Conservation (phyloP, 2,329 filamentous ascomycete species). For the Metarhizium robertsii region DNA sequence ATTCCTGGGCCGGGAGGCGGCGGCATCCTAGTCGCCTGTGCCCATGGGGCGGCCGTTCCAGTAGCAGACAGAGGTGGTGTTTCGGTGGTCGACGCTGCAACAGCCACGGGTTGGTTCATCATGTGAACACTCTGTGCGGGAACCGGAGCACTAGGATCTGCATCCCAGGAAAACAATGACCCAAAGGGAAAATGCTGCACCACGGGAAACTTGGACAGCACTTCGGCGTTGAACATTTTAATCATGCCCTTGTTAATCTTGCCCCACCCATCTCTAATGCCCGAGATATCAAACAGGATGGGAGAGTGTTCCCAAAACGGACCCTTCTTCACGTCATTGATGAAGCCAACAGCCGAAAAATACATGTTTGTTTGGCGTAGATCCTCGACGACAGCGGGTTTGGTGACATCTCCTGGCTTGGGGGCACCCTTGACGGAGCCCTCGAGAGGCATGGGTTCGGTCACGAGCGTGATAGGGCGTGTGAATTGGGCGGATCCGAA, state of each 20-base stretch:
- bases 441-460: conserved; percentile 60
- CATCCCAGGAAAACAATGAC: conserved; percentile 68
- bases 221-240: conserved; percentile 98
- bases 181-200: conserved; percentile 93
- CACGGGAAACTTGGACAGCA: conserved; percentile 92
- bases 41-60: conserved; percentile 36
- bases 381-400: conserved; percentile 51
- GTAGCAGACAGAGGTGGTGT: conserved; percentile 9
- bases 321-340: conserved; percentile 91
- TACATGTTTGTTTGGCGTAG: conserved; percentile 72
- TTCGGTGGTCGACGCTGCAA: background rate
- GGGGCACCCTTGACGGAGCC: conserved; percentile 67
- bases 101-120: conserved; percentile 37
- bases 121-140: conserved; percentile 47
- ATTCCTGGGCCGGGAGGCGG: conserved; percentile 24
- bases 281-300: conserved; percentile 88
- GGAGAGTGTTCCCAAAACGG: conserved; percentile 98
- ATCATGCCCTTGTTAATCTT: conserved; percentile 99
- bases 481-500: conserved; percentile 88
- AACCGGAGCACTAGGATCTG: conserved; percentile 48
- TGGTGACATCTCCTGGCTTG: conserved; percentile 60
- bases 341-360: conserved; percentile 92
- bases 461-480: conserved; percentile 55
- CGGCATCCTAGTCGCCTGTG: conserved; percentile 30
- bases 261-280: conserved; percentile 86